Conservation (phyloP, 768 basidiomycete genomes). For the Hypholoma fasciculare region DNA sequence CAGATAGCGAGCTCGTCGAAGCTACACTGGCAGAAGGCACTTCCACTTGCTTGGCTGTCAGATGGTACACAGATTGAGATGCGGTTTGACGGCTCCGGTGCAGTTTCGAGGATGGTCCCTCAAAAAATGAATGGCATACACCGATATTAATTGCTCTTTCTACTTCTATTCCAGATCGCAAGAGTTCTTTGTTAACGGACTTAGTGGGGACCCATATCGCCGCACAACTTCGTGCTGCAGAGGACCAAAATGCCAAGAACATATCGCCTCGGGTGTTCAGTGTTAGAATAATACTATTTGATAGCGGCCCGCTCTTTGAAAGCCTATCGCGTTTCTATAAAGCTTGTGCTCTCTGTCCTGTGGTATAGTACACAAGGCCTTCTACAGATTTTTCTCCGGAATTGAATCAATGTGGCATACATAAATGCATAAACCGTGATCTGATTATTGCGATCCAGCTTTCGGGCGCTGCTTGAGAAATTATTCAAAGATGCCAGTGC, state of each 20-base stretch:
- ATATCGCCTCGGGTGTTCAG: neutral
- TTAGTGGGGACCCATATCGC: neutral
- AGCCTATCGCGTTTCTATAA: too few species aligned
- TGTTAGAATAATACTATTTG: too few species aligned
- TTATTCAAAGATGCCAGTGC: too few species aligned
- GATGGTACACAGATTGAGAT: neutral
- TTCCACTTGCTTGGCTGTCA: neutral
- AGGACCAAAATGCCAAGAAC: neutral
- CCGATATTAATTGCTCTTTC: neutral
- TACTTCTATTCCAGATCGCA: neutral
- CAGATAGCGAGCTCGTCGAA: neutral
- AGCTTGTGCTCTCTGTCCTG: too few species aligned
- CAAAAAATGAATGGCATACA: neutral
- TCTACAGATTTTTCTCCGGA: too few species aligned
- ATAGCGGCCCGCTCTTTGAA: too few species aligned
- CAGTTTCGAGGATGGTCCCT: neutral
- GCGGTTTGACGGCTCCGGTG: neutral
- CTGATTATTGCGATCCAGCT: too few species aligned
- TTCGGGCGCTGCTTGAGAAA: too few species aligned
- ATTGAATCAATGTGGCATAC: too few species aligned
- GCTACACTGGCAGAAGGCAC: neutral
- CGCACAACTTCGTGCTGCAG: too few species aligned
- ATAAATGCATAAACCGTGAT: too few species aligned
- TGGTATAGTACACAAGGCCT: too few species aligned
- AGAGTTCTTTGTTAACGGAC: neutral